Conservation (phyloP, 352 stramenopile genomes). For the Globisporangium nodosum region DNA sequence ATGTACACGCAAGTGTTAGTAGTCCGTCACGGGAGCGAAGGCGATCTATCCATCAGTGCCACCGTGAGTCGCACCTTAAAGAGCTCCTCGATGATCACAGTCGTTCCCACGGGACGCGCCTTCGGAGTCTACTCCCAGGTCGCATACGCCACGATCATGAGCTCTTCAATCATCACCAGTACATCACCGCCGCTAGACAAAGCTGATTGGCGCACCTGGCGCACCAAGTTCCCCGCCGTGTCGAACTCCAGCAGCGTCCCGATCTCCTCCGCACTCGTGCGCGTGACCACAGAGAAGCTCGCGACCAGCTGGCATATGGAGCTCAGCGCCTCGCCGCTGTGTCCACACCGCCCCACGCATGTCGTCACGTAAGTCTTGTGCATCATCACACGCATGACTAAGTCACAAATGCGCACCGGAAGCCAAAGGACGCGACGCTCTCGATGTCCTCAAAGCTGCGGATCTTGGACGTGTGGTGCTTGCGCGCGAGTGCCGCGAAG, state of each 20-base stretch:
- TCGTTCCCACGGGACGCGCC: conserved; percentile 88
- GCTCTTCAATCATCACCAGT: background rate
- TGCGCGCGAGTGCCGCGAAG: conserved; percentile 75
- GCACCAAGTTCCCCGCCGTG: conserved; percentile 50
- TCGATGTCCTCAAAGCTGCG: conserved; percentile 93
- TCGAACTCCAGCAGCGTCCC: conserved; percentile 86
- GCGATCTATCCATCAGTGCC: no score
- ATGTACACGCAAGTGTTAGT: background rate
- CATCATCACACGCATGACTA: background rate
- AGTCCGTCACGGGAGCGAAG: background rate
- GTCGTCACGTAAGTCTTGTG: background rate
- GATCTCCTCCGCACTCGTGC: conserved; percentile 60
- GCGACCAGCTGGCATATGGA: conserved; percentile 90
- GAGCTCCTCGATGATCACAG: conserved; percentile 88
- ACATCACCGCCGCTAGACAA: background rate
- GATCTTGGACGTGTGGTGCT: conserved; percentile 97
- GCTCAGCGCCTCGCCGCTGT: conserved; percentile 92
- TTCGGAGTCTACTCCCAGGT: conserved; percentile 28
- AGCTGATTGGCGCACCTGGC: conserved; percentile 16
- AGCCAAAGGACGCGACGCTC: conserved; percentile 86
- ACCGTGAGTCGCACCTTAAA: conserved; percentile 60
- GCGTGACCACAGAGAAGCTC: conserved; percentile 86
- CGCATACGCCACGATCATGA: background rate
- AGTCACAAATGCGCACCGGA: conserved; percentile 47
- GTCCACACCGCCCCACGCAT: background rate